Percentiles rank a stretch among this genome's conserved stretches.
Evolutionary conservation across 495 filamentous ascomycete species (phyloP).

Genomic region (Aspergillus funiculosus): DNA sequence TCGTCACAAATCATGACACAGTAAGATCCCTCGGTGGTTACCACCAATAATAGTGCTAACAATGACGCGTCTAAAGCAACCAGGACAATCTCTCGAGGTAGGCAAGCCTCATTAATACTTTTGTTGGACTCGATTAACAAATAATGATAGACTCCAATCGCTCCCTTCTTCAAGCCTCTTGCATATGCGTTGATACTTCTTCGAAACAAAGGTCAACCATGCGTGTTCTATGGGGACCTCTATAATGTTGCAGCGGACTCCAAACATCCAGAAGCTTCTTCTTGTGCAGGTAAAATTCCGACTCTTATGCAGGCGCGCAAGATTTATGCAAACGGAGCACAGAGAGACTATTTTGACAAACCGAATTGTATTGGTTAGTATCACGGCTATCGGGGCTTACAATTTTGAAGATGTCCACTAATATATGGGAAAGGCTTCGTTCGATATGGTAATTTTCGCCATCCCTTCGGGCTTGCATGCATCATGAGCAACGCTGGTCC

Average conservation of each 20-base stretch:
- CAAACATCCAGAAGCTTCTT: constrained; percentile 47
- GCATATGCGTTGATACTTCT: constrained; percentile 63
- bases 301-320: constrained; percentile 59
- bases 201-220: constrained; percentile 59
- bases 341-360: constrained; percentile 63
- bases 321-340: constrained; percentile 62
- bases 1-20: constrained; percentile 43
- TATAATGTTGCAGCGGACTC: constrained; percentile 56
- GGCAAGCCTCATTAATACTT: constrained; percentile 4
- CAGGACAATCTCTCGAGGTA: constrained; percentile 53
- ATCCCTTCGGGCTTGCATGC: constrained; percentile 50
- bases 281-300: constrained; percentile 55
- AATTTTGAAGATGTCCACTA: background rate
- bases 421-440: constrained; percentile 45
- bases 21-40: constrained; percentile 20
- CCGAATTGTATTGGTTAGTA: constrained; percentile 55
- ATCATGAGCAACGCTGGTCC: constrained; percentile 51
- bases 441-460: constrained; percentile 51
- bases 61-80: constrained; percentile 41
- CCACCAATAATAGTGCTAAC: background rate
- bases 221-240: constrained; percentile 68
- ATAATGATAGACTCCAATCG: constrained; percentile 39
- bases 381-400: background rate
- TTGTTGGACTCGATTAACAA: constrained; percentile 8
- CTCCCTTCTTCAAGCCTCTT: constrained; percentile 52